phyloP scores from a whole-genome alignment of 2,329 filamentous ascomycete species.

The Diaporthe vexans region DNA sequence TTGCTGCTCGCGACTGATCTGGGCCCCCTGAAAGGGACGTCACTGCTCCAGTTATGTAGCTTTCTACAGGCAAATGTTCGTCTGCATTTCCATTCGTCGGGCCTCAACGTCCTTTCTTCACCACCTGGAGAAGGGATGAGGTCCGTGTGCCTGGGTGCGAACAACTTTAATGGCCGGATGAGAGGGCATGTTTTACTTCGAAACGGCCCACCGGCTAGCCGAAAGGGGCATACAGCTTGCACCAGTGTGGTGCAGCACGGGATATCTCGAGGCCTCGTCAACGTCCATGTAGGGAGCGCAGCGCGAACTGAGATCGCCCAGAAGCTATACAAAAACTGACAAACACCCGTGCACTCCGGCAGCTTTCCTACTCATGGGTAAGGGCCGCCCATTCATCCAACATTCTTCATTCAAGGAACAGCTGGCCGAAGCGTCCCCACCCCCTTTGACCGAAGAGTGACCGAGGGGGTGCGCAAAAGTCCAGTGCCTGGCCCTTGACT shows the following conservation, averaged over 20 bases:
- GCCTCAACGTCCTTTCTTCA: not conserved
- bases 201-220: slow-evolving; percentile 19
- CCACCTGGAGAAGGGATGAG: not conserved
- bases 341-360: slow-evolving; percentile 16
- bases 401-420: slow-evolving; percentile 30
- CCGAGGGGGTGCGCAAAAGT: slow-evolving; percentile 22
- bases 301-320: slow-evolving; percentile 27
- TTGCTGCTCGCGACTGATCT: not conserved
- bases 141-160: not conserved
- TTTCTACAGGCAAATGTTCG: not conserved
- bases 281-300: slow-evolving; percentile 4
- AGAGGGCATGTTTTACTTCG: slow-evolving; percentile 13
- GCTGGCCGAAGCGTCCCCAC: slow-evolving; percentile 15
- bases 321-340: slow-evolving; percentile 16
- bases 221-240: slow-evolving; percentile 21
- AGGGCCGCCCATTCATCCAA: slow-evolving; percentile 19
- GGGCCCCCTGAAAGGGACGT: slow-evolving; percentile 9
- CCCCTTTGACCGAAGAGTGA: slow-evolving; percentile 18
- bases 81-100: not conserved
- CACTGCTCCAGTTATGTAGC: not conserved
- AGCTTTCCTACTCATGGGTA: slow-evolving; percentile 16
- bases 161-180: slow-evolving; percentile 11
- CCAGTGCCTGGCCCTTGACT: slow-evolving; percentile 14
- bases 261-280: slow-evolving; percentile 7
- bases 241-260: not conserved